Conservation (phyloP, 164 flowering plant genomes). For the Macadamia tetraphylla region DNA sequence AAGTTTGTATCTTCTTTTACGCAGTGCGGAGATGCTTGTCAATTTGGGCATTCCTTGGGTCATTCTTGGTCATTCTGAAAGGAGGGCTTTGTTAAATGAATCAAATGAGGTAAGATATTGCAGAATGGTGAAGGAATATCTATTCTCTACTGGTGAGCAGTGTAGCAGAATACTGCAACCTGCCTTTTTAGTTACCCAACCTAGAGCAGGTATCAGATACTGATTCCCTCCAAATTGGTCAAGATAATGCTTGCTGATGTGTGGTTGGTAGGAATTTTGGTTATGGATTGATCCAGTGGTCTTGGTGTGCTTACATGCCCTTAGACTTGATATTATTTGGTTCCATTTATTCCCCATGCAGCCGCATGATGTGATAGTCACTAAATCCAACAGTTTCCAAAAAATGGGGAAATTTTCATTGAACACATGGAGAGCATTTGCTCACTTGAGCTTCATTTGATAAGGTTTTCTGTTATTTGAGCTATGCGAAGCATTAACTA, state of each 20-base stretch:
- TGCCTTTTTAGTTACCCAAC: background rate
- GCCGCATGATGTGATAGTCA: background rate
- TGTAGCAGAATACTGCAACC: background rate
- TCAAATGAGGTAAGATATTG: slow-evolving; percentile 48
- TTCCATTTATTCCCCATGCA: background rate
- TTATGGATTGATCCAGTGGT: no score
- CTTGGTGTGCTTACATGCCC: no score
- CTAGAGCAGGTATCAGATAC: background rate
- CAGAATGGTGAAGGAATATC: background rate
- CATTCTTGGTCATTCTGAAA: slow-evolving; percentile 83
- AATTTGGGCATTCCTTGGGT: slow-evolving; percentile 79
- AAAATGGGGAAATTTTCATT: background rate
- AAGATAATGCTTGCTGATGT: background rate
- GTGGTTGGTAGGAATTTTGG: no score
- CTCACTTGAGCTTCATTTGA: background rate
- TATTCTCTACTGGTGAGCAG: background rate
- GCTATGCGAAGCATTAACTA: background rate
- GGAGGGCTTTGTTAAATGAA: slow-evolving; percentile 58
- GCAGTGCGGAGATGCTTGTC: slow-evolving; percentile 84
- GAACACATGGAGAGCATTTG: background rate
- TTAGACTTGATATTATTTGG: background rate
- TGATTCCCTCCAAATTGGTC: background rate
- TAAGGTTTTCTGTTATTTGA: background rate
- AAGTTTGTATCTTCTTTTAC: slow-evolving; percentile 7
- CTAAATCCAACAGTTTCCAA: background rate